Evolutionary conservation across 768 basidiomycete species (phyloP), one percentile per base, ranked within the genome.

Genomic region (Pleurotus djamor): DNA sequence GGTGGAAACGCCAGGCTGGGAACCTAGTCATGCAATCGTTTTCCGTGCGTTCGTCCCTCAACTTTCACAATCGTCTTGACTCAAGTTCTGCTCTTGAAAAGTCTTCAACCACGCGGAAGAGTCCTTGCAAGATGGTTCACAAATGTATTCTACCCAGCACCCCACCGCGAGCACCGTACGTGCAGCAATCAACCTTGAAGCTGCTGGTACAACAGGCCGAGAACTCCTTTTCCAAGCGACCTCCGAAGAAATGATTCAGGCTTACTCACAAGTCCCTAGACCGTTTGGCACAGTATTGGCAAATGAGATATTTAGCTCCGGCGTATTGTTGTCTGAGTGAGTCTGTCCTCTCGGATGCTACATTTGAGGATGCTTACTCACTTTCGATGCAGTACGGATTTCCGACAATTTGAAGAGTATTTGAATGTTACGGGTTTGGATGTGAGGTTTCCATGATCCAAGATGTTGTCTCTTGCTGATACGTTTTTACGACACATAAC

Each of bases 61-160:
- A 8, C 43, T n/a, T 45, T 5, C 8, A 5, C 17, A 44, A 1
- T 9, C 28, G 9, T 16, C 5, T 5, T 35, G 4, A 47, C 35
- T n/a, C 32, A 44, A 28, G 2, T 28, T 28, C 21, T 28, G 21
- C 21, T 45, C 10, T 14, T 38, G 10, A n/a, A 14, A 51, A 95
- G 93, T 98, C 61, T 97, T 96, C 77, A 98, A 98, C 64, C 83
- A 96, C 61, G 96, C 90, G 9, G 96, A 98, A 72, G 96, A 98
- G 69, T 93, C 90, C 1, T 75, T 98, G 34, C 96, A 98, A 71
- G 96, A 98, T 67, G 95, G 90, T 0, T 95, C 93, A 0, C 96
- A 98, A 72, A 77, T 97, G 4, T 98, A 89, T 71, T 88, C 94
- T 5, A 97, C 94, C 0, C 94, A 96, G 66, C 94, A 97, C 69